Conservation (phyloP, 2,329 filamentous ascomycete genomes). For the Aureobasidium leucospermi region DNA sequence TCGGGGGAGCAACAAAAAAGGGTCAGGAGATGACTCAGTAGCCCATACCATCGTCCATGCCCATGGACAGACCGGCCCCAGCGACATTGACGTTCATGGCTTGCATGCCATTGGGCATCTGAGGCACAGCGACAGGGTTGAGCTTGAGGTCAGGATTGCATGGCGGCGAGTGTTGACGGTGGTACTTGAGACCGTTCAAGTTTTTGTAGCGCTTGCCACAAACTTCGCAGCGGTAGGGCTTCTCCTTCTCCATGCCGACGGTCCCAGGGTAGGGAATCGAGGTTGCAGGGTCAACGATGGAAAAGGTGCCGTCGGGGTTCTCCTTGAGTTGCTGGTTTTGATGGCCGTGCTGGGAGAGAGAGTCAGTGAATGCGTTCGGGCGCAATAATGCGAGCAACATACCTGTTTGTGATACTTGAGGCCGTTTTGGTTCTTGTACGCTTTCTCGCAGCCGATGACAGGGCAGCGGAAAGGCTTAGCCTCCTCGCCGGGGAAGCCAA, state of each 20-base stretch:
- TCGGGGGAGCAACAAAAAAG: background rate
- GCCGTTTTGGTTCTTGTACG: constrained; percentile 99
- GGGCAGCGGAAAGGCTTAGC: constrained; percentile 97
- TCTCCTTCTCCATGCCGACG: constrained; percentile 99
- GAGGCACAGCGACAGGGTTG: constrained; percentile 28
- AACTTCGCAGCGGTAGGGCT: constrained; percentile 93
- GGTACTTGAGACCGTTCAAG: constrained; percentile 94
- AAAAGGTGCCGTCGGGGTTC: constrained; percentile 94
- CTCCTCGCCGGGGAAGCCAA: constrained; percentile 63
- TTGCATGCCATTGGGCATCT: constrained; percentile 32
- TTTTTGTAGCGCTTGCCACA: constrained; percentile 99
- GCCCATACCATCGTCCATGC: constrained; percentile 47
- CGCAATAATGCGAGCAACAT: constrained; percentile 33
- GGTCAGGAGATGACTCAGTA: constrained; percentile 6
- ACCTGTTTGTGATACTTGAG: constrained; percentile 79
- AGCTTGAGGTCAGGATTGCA: constrained; percentile 78
- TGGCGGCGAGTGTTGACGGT: constrained; percentile 64
- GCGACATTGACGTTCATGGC: constrained; percentile 44
- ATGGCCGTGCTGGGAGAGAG: constrained; percentile 63
- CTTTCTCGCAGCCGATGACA: constrained; percentile 97
- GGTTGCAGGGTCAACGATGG: constrained; percentile 94
- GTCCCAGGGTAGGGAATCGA: constrained; percentile 92
- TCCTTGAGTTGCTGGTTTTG: constrained; percentile 95
- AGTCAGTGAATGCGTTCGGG: constrained; percentile 18
- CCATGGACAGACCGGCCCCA: constrained; percentile 44